phyloP scores from a whole-genome alignment of 2,329 filamentous ascomycete genomes.

The Chaetomiaceae sp. region DNA sequence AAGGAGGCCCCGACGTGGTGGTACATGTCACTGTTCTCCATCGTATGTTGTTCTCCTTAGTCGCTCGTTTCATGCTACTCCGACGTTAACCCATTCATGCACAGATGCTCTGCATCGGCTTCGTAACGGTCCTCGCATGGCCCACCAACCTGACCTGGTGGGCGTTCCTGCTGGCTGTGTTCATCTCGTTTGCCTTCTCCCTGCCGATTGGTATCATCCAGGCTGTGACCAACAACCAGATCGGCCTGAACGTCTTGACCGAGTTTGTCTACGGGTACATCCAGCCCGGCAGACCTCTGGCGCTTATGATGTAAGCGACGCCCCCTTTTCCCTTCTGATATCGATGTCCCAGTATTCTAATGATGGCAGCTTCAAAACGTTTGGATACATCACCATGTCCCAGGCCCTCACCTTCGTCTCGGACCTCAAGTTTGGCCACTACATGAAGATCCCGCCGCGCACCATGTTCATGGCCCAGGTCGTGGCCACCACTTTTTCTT shows the following conservation, averaged over 20 bases:
- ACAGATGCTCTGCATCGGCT: slow-evolving; percentile 49
- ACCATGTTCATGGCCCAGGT: slow-evolving; percentile 64
- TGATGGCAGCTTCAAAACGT: slow-evolving; percentile 52
- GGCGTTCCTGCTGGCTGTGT: slow-evolving; percentile 63
- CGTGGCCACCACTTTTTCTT: slow-evolving; percentile 60
- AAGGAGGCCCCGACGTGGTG: slow-evolving; percentile 60
- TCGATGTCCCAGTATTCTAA: slow-evolving; percentile 19
- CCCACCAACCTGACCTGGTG: slow-evolving; percentile 68
- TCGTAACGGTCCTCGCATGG: slow-evolving; percentile 53
- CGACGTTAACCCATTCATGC: too few relatives aligned
- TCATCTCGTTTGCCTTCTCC: slow-evolving; percentile 59
- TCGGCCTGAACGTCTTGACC: slow-evolving; percentile 69
- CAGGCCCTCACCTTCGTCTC: slow-evolving; percentile 60
- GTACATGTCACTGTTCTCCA: slow-evolving; percentile 54
- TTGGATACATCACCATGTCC: slow-evolving; percentile 59
- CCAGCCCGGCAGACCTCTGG: slow-evolving; percentile 65
- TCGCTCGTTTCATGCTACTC: background rate
- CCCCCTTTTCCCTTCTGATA: background rate
- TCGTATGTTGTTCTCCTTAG: slow-evolving; percentile 39
- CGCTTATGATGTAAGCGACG: slow-evolving; percentile 59
- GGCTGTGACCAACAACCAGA: slow-evolving; percentile 64
- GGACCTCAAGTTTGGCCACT: slow-evolving; percentile 67
- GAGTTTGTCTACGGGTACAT: slow-evolving; percentile 74
- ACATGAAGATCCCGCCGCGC: slow-evolving; percentile 65
- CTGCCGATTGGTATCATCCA: slow-evolving; percentile 66